Conservation (phyloP, 1,284 basidiomycete species). For the Athelia sp. region DNA sequence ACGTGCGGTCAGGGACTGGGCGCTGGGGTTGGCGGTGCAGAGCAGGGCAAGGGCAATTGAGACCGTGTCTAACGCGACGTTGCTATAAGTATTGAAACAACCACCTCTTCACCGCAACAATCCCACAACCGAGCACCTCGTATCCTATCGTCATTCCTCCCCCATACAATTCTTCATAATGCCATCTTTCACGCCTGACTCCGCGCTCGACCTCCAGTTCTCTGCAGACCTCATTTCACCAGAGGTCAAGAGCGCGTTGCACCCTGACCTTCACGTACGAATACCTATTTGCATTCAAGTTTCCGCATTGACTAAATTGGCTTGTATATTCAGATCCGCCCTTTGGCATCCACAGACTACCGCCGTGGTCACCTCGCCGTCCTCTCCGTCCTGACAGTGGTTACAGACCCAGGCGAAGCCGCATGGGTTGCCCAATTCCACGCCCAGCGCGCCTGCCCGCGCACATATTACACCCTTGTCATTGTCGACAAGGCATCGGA, state of each 20-base stretch:
- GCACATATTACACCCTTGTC: conserved; percentile 83
- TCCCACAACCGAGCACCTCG: background rate
- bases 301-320: conserved; percentile 3
- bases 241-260: conserved; percentile 53
- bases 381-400: conserved; percentile 75
- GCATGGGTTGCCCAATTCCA: conserved; percentile 71
- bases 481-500: conserved; percentile 75
- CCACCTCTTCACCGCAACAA: too few relatives aligned
- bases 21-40: too few relatives aligned
- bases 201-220: conserved; percentile 73
- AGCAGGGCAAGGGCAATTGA: too few relatives aligned
- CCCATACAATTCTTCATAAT: conserved; percentile 8
- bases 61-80: too few relatives aligned
- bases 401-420: conserved; percentile 70
- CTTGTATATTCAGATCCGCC: conserved; percentile 64
- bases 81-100: too few relatives aligned
- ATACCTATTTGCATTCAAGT: background rate
- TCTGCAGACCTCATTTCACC: conserved; percentile 59
- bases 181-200: conserved; percentile 56
- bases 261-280: conserved; percentile 26
- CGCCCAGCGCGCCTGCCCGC: conserved; percentile 43
- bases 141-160: background rate
- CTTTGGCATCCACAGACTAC: conserved; percentile 85
- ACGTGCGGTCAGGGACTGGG: too few relatives aligned
- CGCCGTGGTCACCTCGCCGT: conserved; percentile 79